phyloP scores from a whole-genome alignment of 2,329 filamentous ascomycete genomes.

The Pseudogymnoascus verrucosus region DNA sequence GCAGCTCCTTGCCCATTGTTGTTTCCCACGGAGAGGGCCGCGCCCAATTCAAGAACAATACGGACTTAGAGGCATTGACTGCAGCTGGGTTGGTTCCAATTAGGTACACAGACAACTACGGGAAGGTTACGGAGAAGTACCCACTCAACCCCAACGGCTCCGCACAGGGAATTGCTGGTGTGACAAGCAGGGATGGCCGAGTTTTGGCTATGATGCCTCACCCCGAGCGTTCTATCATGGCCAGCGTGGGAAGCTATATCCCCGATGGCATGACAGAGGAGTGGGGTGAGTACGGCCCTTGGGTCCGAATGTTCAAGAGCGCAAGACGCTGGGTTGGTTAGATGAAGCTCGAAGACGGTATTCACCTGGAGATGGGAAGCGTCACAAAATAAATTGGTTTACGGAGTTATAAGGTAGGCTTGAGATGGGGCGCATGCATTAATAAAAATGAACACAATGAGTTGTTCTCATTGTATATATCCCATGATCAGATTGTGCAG shows the following conservation, averaged over 20 bases:
- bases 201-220: conserved; percentile 70
- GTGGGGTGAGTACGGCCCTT: conserved; percentile 65
- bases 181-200: conserved; percentile 56
- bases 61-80: conserved; percentile 46
- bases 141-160: conserved; percentile 79
- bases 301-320: conserved; percentile 64
- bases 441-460: neutral
- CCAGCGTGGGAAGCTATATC: conserved; percentile 58
- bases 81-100: conserved; percentile 65
- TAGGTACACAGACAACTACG: conserved; percentile 78
- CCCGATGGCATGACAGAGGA: conserved; percentile 46
- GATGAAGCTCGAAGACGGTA: conserved; percentile 7
- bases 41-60: conserved; percentile 57
- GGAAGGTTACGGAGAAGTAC: conserved; percentile 69
- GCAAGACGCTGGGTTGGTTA: conserved; percentile 64
- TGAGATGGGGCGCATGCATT: neutral
- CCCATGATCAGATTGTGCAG: neutral
- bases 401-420: neutral
- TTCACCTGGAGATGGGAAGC: neutral
- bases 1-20: conserved; percentile 73
- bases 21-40: conserved; percentile 89
- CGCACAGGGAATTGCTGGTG: conserved; percentile 59
- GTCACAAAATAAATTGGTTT: neutral
- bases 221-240: conserved; percentile 61
- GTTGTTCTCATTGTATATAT: conserved; percentile 4